Base-by-base conservation (phyloP, 306 rosid genomes). In the Acacia melanoxylon region DNA sequence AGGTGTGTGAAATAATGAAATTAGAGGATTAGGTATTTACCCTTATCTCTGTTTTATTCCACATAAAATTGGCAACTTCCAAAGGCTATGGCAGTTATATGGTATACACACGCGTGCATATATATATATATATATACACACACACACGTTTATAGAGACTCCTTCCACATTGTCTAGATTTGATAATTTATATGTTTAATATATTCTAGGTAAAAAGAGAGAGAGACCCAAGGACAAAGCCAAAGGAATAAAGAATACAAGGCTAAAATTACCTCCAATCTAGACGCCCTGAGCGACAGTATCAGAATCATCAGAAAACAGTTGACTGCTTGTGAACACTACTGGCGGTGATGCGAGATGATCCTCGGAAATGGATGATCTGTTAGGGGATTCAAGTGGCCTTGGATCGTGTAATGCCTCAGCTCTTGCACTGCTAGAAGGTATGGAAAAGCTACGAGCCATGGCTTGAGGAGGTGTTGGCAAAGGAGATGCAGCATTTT, bases 361-460 rank as follows among this genome's bases (percentile, higher is more conserved):
- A 40, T 85, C 89, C 80, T 80, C 87, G 2, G 85, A 73, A 61
- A 82, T 61, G 70, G 86, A 90, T 33, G 92, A 72, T 81, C 54
- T 59, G 19, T 75, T 85, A 78, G 87, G 81, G 61, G 89, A 76
- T 83, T 91, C 91, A 72, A 62, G 86, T 41, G 84, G 86, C 80
- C 87, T 85, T n/a, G 88, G 72, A 68, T 68, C 84, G 45, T 82
- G 88, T 73, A 87, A 85, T 68, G 82, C 91, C 68, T 78, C 81
- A 69, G 54, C 90, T 87, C 89, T 89, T 75, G 86, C 76, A 79
- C 90, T 83, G 79, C 91, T 89, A 22, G 96, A 90, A 24, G 98
- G 99, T 80, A 94, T 91, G 74, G 99, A 96, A 86, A 89, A 89
- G 85, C 99, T 93, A 62, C 97, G 98, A 68, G 88, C 51, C 74